phyloP scores from a whole-genome alignment of 2,329 filamentous ascomycete genomes.

The Ceratocystis harringtonii region DNA sequence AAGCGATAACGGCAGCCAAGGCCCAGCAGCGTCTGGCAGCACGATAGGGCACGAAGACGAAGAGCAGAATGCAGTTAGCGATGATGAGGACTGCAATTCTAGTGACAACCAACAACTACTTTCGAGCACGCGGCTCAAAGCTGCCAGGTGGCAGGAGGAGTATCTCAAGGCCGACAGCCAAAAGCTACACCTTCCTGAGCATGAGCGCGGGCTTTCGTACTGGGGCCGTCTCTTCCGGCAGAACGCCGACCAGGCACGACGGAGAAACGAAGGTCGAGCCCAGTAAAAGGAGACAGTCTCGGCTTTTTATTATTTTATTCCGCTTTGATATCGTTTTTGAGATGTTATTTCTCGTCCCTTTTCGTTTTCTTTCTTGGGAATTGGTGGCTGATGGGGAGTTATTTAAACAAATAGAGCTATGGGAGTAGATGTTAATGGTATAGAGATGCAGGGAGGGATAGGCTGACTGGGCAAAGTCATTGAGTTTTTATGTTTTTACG shows the following conservation, averaged over 20 bases:
- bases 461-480: neutral
- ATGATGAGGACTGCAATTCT: conserved; percentile 1
- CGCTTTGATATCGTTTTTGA: neutral
- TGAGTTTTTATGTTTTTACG: neutral
- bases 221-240: conserved; percentile 16
- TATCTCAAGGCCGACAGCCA: conserved; percentile 6
- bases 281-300: neutral
- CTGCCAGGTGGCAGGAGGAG: conserved; percentile 4
- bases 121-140: neutral
- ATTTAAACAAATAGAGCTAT: neutral
- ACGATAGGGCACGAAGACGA: neutral
- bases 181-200: conserved; percentile 10
- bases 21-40: neutral
- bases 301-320: neutral
- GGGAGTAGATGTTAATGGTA: neutral
- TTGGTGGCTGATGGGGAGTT: neutral
- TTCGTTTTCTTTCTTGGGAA: neutral
- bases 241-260: conserved; percentile 12
- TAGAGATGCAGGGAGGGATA: neutral
- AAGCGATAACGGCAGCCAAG: neutral
- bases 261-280: neutral
- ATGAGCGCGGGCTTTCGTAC: conserved; percentile 16
- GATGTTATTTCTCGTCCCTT: neutral
- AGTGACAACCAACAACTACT: neutral
- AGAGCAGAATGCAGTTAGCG: neutral